phyloP scores from a whole-genome alignment of 2,329 filamentous ascomycete species.

The Fusarium citri region DNA sequence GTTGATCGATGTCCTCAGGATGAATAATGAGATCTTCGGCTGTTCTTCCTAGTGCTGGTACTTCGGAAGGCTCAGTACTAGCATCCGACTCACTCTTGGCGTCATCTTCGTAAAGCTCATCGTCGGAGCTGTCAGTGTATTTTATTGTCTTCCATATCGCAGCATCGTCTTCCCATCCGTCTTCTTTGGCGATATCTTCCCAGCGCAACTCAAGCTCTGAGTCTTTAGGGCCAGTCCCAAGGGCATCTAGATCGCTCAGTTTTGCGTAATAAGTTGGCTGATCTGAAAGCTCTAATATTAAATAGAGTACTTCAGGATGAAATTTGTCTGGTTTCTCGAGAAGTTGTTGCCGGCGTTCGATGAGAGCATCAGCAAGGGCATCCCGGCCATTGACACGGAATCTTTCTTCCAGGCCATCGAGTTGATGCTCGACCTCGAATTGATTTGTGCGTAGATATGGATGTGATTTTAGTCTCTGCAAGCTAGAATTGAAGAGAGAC shows the following conservation, averaged over 20 bases:
- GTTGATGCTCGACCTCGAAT: slow-evolving; percentile 74
- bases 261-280: slow-evolving; percentile 78
- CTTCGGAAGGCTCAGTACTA: slow-evolving; percentile 48
- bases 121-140: slow-evolving; percentile 75
- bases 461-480: slow-evolving; percentile 65
- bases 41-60: slow-evolving; percentile 38
- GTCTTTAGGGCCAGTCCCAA: slow-evolving; percentile 58
- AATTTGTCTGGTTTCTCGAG: slow-evolving; percentile 67
- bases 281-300: slow-evolving; percentile 85
- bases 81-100: slow-evolving; percentile 54
- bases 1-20: slow-evolving; percentile 48
- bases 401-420: slow-evolving; percentile 84
- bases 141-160: slow-evolving; percentile 78
- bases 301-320: slow-evolving; percentile 81
- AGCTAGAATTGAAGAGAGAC: slow-evolving; percentile 59
- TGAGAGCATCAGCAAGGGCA: slow-evolving; percentile 78
- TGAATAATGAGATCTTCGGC: slow-evolving; percentile 52
- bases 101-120: slow-evolving; percentile 50
- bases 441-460: slow-evolving; percentile 77
- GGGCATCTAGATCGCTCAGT: slow-evolving; percentile 69
- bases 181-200: slow-evolving; percentile 82
- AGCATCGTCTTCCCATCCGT: slow-evolving; percentile 75
- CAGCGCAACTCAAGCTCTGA: slow-evolving; percentile 70
- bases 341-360: slow-evolving; percentile 69
- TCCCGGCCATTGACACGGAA: slow-evolving; percentile 85